Evolutionary conservation across 148 eudicot genomes (phyloP), one percentile per base, ranked within the genome.

Genomic region (Rhododendron griersonianum): DNA sequence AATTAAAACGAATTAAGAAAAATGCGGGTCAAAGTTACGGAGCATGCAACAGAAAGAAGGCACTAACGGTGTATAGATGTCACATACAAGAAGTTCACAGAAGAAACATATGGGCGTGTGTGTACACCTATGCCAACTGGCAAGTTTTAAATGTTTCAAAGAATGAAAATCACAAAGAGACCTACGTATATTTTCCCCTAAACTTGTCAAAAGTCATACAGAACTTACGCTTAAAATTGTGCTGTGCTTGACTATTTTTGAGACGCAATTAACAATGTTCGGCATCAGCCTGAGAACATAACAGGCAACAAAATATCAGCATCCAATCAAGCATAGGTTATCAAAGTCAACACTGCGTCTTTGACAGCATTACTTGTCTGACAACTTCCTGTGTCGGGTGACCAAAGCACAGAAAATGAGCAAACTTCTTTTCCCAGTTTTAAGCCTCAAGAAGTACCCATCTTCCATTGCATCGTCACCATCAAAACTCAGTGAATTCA

Each of bases 401-500:
- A 95, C 91, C 63, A 95, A 87, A 88, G 92, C 91, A 90, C 92
- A 91, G 71, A 92, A 91, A 63, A 93, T 91, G 33, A 92, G 96
- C 92, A 95, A 88, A 83, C 91, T 88, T 87, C 98, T 91, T 89
- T 95, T 95, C 67, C 91, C 98, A 44, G 93, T 90, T 91, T 95
- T 93, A 75, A 91, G 84, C 88, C 95, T 91, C 87, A 92, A 91
- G 78, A 84, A 86, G 78, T 86, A 85, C 75, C 87, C 87, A 85
- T 89, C 92, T 85, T 90, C 92, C 57, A 86, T 81, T 85, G 91
- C 81, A 47, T 78, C 78, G 18, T 87, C 81, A 63, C 87, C 88
- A 74, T 91, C 90, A 87, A 93, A 89, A 80, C 85, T 90, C 87
- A 95, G 81, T 19, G 94, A 92, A 81, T 75, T 86, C 87, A 95